These are phyloP conservation scores for Pseudocercospora fuligena DNA, from an alignment of 2,329 filamentous ascomycete species.

Conservation along the genomic window DNA sequence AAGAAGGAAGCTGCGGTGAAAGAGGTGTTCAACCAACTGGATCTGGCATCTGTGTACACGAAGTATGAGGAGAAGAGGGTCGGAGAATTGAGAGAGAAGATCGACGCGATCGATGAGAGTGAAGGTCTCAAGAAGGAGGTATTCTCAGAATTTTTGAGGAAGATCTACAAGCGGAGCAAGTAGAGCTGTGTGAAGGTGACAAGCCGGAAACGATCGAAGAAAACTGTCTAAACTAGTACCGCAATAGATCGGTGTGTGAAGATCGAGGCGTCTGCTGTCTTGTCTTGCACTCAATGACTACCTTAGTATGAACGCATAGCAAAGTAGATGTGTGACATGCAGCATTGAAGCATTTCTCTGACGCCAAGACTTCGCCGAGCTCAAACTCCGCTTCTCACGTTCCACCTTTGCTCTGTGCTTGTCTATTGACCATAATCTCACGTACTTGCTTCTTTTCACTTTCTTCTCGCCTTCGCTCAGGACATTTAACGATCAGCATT, in stretches of 20 bases:
- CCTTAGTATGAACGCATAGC: no score
- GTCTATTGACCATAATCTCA: neutral
- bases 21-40: constrained; percentile 82
- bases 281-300: no score
- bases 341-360: neutral
- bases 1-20: constrained; percentile 84
- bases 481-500: no score
- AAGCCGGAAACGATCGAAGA: neutral
- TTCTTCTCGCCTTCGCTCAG: neutral
- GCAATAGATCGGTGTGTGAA: no score
- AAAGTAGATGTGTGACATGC: no score
- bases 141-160: constrained; percentile 86
- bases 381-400: neutral
- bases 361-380: neutral
- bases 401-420: neutral
- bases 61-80: constrained; percentile 90
- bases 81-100: constrained; percentile 74
- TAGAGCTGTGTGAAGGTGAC: constrained; percentile 50
- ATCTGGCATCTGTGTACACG: constrained; percentile 81
- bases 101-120: constrained; percentile 80
- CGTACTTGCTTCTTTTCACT: neutral
- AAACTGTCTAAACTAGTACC: no score
- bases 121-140: constrained; percentile 87
- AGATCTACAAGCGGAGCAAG: constrained; percentile 99
- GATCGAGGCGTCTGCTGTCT: no score